Base-by-base conservation (phyloP, 1,284 basidiomycete species). In the Anthracocystis walkeri region DNA sequence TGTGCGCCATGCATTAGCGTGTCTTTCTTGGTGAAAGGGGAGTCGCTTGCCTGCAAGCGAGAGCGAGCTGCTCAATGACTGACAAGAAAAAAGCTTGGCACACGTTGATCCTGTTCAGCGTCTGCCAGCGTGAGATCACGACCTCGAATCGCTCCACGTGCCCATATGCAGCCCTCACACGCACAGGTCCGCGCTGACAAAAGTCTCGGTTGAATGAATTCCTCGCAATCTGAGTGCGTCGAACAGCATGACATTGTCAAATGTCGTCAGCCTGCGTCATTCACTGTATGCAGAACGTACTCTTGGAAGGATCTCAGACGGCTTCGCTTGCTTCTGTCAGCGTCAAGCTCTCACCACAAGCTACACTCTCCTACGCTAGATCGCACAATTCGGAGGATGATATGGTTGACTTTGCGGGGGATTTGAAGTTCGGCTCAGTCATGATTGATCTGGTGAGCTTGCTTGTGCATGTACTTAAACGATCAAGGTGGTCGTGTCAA, bases 401-500 rank as follows among this genome's bases (percentile, higher is more conserved):
- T 29, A 29, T 29, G 29, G 29, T 29, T 35, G 33, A 35, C 6
- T 35, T 35, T 35, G 29, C 29, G 4, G 4, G 33, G 11, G 3
- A 14, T 7, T 35, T 35, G 3, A 14, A 35, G 33, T 41, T 12
- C 31, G 18, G 20, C 48, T 50, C 20, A 31, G 4, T 7, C 29
- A 38, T 6, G 12, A 23, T 35, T n/a, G 5, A 3, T 27, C 12
- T 14, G 44, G 20, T 25, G 21, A 14, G n/a, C 6, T 14, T 33
- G 29, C 1, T 25, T 29, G 29, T n/a, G 29, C 29, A 49, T 25
- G 21, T 11, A 18, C 10, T 25, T 20, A 58, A 3, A 38, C 46
- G 33, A 70, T 58, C 58, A 70, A 40, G 5, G 69, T 69, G 21
- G 35, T 58, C 14, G 59, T 57, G 31, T 74, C 65, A n/a, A 78